Conservation (phyloP, 169 alveolate species). For the Plasmodium gonderi region DNA sequence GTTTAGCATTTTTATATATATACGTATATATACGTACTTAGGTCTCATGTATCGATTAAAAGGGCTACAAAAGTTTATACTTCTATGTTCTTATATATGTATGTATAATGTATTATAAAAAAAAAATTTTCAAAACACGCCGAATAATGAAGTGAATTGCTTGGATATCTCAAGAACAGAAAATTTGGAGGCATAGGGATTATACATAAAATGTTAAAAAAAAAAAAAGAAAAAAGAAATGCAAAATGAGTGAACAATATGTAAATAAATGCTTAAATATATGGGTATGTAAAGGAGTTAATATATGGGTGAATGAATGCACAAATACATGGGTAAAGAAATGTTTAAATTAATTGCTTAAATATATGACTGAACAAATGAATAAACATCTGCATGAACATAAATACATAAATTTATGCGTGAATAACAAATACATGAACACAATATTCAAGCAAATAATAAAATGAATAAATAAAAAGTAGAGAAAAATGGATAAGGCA, state of each 20-base stretch:
- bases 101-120: background rate
- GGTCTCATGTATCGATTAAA: background rate
- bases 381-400: too few species aligned
- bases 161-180: background rate
- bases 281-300: too few species aligned
- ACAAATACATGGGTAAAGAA: too few species aligned
- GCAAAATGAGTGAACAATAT: too few species aligned
- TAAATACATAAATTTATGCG: too few species aligned
- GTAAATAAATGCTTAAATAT: too few species aligned
- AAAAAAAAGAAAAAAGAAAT: too few species aligned
- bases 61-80: background rate
- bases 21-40: background rate
- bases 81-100: background rate
- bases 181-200: background rate
- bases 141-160: background rate
- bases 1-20: background rate
- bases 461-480: background rate
- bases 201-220: background rate
- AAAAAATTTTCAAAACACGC: background rate
- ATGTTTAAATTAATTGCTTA: too few species aligned
- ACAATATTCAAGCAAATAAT: too few species aligned
- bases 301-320: too few species aligned
- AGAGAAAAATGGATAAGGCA: background rate
- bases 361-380: too few species aligned
- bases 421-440: too few species aligned